Evolutionary conservation across 306 rosid species (phyloP), one percentile per base, ranked within the genome.

Genomic region (Fragaria vesca): DNA sequence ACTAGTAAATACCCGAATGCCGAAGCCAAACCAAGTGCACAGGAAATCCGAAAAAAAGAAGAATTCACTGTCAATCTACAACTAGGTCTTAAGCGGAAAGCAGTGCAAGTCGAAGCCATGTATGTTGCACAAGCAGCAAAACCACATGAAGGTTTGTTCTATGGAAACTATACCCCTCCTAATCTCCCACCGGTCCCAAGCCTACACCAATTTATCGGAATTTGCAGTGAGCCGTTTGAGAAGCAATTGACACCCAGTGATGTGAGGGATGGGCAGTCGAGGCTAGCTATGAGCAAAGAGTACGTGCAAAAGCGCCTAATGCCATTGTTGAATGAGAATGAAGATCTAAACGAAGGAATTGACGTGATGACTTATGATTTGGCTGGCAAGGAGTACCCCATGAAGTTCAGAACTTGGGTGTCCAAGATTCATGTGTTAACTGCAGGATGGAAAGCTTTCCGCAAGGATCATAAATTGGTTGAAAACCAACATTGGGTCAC

Each of bases 251-350:
- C 74, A 1, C 0, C 2, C 8, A 77, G 67, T 42, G 80, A 77
- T 57, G 54, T 77, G 57, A 67, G 18, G 6, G 67, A 77, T 11
- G 45, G 54, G 38, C 80, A 66, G 12, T 16, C 57, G 8, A 67
- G 80, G 80, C 80, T 77, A 7, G 18, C 73, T 12, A 76, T 77
- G 43, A 52, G 42, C 55, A 77, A 51, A 43, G 66, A 21, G 12
- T 12, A 76, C 28, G 80, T 50, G 16, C 32, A 66, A 16, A 24
- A n/a, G 2, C 30, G 21, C 45, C 61, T 76, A 26, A 1, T 48
- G 66, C 72, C 62, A 12, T 50, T 76, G 42, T 12, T 76, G 65
- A 50, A 51, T 21, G 65, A 48, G 8, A 47, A 51, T 50, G 51
- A 76, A 61, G 12, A 57, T n/a, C 52, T 61, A 15, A 12, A 45